Percentiles rank a stretch among this genome's conserved stretches.
Evolutionary conservation across 2,329 filamentous ascomycete genomes (phyloP).

Genomic region (Coniella vitis): DNA sequence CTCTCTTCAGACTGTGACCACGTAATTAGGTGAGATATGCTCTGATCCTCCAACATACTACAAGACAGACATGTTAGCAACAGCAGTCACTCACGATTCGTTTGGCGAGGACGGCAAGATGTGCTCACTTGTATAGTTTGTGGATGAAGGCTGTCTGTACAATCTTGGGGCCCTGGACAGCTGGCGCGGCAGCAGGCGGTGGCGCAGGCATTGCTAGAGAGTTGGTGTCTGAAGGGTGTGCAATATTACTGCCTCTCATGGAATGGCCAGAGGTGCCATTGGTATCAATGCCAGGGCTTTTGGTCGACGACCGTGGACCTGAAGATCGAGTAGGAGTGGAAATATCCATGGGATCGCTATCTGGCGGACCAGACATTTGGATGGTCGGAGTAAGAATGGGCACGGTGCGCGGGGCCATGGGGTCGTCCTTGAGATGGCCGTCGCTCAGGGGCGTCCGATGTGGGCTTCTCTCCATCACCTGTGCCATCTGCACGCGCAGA

Average conservation of each 20-base stretch:
- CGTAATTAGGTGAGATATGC: conserved; percentile 90
- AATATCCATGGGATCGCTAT: conserved; percentile 56
- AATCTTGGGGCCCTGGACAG: conserved; percentile 89
- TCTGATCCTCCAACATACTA: conserved; percentile 94
- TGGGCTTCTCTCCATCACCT: conserved; percentile 42
- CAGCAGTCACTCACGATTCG: conserved; percentile 1
- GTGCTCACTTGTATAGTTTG: conserved; percentile 87
- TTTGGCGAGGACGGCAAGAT: neutral
- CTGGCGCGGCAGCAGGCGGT: conserved; percentile 52
- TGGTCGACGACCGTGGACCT: conserved; percentile 35
- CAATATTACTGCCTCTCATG: conserved; percentile 29
- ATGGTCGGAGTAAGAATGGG: conserved; percentile 51
- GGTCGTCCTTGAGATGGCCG: conserved; percentile 31
- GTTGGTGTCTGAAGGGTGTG: conserved; percentile 20
- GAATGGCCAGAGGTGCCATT: conserved; percentile 29
- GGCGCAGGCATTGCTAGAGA: conserved; percentile 44
- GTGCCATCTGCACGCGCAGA: conserved; percentile 42
- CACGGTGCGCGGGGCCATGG: conserved; percentile 47
- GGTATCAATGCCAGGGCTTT: conserved; percentile 33
- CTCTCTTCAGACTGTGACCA: conserved; percentile 93
- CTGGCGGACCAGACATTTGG: conserved; percentile 51
- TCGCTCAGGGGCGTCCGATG: conserved; percentile 36
- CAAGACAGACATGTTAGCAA: conserved; percentile 2
- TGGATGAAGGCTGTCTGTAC: conserved; percentile 98
- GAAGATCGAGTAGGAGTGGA: conserved; percentile 45